Percentiles rank a stretch among this genome's conserved stretches.
phyloP scores from a whole-genome alignment of 2,329 filamentous ascomycete species.

The Colletotrichum sublineola region DNA sequence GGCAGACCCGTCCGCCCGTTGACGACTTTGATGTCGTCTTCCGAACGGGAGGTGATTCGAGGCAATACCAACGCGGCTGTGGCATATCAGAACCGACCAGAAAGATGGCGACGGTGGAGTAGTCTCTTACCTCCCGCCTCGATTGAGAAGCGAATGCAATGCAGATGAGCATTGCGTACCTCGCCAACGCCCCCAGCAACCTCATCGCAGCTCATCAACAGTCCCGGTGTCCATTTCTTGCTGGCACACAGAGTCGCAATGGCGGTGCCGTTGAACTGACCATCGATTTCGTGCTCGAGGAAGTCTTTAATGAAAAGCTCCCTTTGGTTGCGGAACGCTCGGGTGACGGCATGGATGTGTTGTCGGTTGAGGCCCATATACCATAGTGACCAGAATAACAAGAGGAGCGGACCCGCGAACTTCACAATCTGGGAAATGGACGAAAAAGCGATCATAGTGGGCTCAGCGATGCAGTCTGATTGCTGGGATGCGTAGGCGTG shows the following conservation, averaged over 20 bases:
- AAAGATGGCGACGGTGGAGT: conserved; percentile 37
- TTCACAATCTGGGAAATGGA: conserved; percentile 46
- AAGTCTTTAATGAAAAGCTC: conserved; percentile 52
- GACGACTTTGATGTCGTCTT: conserved; percentile 47
- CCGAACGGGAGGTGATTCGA: conserved; percentile 51
- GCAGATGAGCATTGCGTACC: conserved; percentile 60
- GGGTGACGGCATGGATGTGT: conserved; percentile 46
- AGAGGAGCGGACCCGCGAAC: conserved; percentile 42
- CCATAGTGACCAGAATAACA: conserved; percentile 47
- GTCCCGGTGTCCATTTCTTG: conserved; percentile 55
- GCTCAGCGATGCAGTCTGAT: conserved; percentile 1
- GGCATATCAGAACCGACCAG: conserved; percentile 37
- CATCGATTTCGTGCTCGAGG: conserved; percentile 51
- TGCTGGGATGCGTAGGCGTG: conserved; percentile 2
- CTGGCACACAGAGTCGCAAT: conserved; percentile 52
- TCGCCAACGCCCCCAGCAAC: conserved; percentile 58
- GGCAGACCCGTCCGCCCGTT: conserved; percentile 44
- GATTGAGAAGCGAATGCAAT: conserved; percentile 61
- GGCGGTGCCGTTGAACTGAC: conserved; percentile 49
- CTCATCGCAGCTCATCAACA: conserved; percentile 60
- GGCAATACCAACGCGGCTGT: conserved; percentile 56
- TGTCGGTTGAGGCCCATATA: conserved; percentile 45
- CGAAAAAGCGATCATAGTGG: conserved; percentile 44
- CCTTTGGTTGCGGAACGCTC: conserved; percentile 50
- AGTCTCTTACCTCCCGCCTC: conserved; percentile 59